Conservation (phyloP, 2,329 filamentous ascomycete species). For the Fusarium secorum region DNA sequence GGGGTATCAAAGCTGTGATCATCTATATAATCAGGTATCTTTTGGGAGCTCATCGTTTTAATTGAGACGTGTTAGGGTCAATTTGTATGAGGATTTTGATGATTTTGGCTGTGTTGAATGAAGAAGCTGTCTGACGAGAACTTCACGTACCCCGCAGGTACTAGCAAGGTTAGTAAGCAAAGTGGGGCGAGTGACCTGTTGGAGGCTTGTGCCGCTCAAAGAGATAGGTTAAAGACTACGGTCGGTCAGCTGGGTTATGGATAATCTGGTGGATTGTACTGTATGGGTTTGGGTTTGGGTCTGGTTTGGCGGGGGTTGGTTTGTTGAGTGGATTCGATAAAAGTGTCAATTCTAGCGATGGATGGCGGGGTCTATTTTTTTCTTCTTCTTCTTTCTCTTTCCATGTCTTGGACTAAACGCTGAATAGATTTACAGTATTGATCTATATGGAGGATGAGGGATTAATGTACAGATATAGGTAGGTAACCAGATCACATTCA, state of each 20-base stretch:
- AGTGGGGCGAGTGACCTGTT: too few relatives aligned
- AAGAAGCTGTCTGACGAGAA: too few relatives aligned
- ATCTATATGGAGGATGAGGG: neutral
- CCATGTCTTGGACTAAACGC: neutral
- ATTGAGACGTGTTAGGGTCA: too few relatives aligned
- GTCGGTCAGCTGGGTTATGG: slow-evolving; percentile 23
- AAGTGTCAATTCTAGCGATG: slow-evolving; percentile 3
- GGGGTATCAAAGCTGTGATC: too few relatives aligned
- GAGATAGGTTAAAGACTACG: neutral
- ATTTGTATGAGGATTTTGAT: too few relatives aligned
- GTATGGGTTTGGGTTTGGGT: neutral
- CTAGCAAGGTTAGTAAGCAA: too few relatives aligned
- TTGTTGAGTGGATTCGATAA: slow-evolving; percentile 18
- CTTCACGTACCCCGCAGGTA: too few relatives aligned
- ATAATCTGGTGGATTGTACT: neutral
- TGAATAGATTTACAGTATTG: neutral
- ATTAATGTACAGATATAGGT: slow-evolving; percentile 13
- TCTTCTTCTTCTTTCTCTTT: neutral
- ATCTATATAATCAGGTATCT: too few relatives aligned
- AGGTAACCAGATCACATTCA: slow-evolving; percentile 1
- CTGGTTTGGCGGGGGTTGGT: slow-evolving; percentile 31
- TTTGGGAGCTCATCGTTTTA: too few relatives aligned
- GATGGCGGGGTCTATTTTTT: slow-evolving; percentile 25
- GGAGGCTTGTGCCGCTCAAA: too few relatives aligned
- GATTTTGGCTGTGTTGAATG: too few relatives aligned